These are phyloP conservation scores for Lentinula sp. DNA, from an alignment of 768 basidiomycete genomes.

Conservation along the genomic window DNA sequence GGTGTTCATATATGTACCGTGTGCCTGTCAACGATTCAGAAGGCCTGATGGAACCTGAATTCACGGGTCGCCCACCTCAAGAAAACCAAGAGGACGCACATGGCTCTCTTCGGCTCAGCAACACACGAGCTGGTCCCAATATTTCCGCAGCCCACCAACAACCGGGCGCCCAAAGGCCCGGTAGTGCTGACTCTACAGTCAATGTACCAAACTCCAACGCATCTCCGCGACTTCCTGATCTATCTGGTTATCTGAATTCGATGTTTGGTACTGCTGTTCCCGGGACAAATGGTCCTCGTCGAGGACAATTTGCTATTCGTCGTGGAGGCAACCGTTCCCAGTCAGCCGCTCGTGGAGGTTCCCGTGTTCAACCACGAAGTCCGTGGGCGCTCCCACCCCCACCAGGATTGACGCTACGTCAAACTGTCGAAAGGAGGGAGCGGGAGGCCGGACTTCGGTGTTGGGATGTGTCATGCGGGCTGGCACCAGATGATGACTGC, in stretches of 20 bases:
- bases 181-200: not conserved
- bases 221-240: not conserved
- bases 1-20: not conserved
- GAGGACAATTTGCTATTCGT: not conserved
- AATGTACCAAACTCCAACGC: not conserved
- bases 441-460: constrained; percentile 69
- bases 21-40: not conserved
- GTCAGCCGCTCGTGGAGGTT: not conserved
- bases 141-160: not conserved
- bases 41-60: too few species aligned
- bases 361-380: constrained; percentile 1
- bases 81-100: not conserved
- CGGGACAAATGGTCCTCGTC: not conserved
- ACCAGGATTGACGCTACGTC: constrained; percentile 66
- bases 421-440: constrained; percentile 68
- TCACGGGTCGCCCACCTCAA: too few species aligned
- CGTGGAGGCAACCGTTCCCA: not conserved
- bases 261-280: not conserved
- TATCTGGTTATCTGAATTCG: not conserved
- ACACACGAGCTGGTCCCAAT: not conserved
- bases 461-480: constrained; percentile 64
- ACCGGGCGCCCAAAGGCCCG: not conserved
- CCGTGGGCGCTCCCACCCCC: constrained; percentile 57
- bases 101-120: not conserved
- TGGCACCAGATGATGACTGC: constrained; percentile 73